These are phyloP conservation scores for Hura crepitans DNA, from an alignment of 441 rosid species.

Conservation along the genomic window DNA sequence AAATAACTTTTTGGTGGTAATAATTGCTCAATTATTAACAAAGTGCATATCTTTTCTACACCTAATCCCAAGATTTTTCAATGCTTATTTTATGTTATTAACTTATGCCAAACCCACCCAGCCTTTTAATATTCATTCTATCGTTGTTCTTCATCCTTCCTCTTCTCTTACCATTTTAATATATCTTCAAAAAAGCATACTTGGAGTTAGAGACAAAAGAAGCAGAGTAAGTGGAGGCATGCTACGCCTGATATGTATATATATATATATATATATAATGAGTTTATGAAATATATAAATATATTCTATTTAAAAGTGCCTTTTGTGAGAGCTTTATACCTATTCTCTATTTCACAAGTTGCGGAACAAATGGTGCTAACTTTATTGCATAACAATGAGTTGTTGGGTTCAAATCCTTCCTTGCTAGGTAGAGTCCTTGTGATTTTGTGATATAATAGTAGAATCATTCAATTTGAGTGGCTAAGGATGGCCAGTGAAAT, in stretches of 20 bases:
- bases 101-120: conserved; percentile 26
- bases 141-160: neutral
- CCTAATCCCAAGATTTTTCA: conserved; percentile 26
- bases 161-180: neutral
- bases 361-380: no score
- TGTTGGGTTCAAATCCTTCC: no score
- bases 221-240: conserved; percentile 13
- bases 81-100: no score
- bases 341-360: no score
- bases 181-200: conserved; percentile 2
- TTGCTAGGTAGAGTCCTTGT: no score
- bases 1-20: conserved; percentile 45
- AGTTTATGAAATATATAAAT: no score
- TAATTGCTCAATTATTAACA: conserved; percentile 55
- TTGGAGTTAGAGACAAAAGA: neutral
- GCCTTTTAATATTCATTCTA: no score
- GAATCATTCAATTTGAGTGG: neutral
- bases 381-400: no score
- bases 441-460: no score
- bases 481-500: conserved; percentile 3
- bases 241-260: neutral
- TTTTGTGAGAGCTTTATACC: no score
- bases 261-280: no score
- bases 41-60: conserved; percentile 25
- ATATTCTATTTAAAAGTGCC: no score